phyloP scores from a whole-genome alignment of 768 basidiomycete species.

The Lactifluus piperatus region DNA sequence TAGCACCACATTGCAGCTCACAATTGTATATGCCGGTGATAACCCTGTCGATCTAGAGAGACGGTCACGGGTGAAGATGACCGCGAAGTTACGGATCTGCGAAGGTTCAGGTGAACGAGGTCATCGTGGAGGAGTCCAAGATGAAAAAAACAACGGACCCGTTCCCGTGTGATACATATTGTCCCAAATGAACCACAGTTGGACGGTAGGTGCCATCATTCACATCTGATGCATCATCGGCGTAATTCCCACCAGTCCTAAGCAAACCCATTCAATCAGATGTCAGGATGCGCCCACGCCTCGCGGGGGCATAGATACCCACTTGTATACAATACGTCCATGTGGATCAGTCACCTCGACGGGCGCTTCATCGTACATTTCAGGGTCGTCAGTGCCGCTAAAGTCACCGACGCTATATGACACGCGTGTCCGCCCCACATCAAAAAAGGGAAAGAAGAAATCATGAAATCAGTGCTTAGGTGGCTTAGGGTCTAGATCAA shows the following conservation, averaged over 20 bases:
- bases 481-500: background rate
- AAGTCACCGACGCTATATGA: conserved; percentile 18
- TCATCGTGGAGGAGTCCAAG: background rate
- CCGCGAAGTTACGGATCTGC: background rate
- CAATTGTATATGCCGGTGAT: conserved; percentile 9
- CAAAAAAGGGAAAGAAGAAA: background rate
- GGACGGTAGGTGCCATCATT: conserved; percentile 13
- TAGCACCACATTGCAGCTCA: background rate
- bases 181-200: conserved; percentile 19
- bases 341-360: conserved; percentile 16
- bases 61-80: conserved; percentile 11
- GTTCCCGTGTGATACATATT: conserved; percentile 5
- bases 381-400: background rate
- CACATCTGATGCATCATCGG: conserved; percentile 8
- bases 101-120: background rate
- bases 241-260: conserved; percentile 14
- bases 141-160: conserved; percentile 6
- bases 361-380: conserved; percentile 18
- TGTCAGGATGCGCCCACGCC: background rate
- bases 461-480: background rate
- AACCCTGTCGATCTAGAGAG: conserved; percentile 16
- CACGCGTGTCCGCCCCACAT: too few relatives aligned
- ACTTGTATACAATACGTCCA: conserved; percentile 17
- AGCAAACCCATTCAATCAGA: background rate
- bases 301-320: background rate